Percentiles rank a stretch among this genome's conserved stretches.
These are phyloP conservation scores for Verbena officinalis DNA, from an alignment of 257 asterid genomes.

Conservation along the genomic window DNA sequence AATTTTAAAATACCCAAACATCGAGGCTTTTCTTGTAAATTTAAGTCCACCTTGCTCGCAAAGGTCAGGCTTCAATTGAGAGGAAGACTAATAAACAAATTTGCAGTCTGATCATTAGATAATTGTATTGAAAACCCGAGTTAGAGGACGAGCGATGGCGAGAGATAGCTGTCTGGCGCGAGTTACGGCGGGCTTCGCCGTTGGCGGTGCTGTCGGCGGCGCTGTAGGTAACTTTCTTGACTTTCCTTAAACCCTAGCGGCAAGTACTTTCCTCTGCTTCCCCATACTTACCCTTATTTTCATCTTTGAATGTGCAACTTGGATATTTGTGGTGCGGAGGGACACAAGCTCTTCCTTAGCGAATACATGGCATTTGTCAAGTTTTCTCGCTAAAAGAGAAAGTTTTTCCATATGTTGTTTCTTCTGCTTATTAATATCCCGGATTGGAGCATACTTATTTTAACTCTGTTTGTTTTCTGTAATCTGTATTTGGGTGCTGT, in stretches of 20 bases:
- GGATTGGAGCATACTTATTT: slow-evolving; percentile 9
- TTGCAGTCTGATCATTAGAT: slow-evolving; percentile 4
- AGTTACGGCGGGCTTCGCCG: slow-evolving; percentile 64
- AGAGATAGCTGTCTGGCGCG: slow-evolving; percentile 78
- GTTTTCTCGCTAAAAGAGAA: background rate
- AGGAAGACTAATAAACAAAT: background rate
- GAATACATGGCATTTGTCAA: background rate
- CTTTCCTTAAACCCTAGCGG: slow-evolving; percentile 41
- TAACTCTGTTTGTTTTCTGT: background rate
- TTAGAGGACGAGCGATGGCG: slow-evolving; percentile 46
- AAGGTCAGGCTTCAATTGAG: background rate
- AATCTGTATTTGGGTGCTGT: background rate
- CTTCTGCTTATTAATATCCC: background rate
- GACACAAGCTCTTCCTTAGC: too few relatives aligned
- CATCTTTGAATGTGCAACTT: background rate
- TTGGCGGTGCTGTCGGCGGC: slow-evolving; percentile 89
- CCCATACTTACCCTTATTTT: background rate
- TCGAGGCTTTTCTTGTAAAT: too few relatives aligned
- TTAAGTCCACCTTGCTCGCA: too few relatives aligned
- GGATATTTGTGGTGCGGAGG: background rate
- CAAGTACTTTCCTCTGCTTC: background rate
- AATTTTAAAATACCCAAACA: too few relatives aligned
- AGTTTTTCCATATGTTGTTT: background rate
- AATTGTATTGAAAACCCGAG: background rate
- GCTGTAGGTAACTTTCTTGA: slow-evolving; percentile 60